These are phyloP conservation scores for Chrysosporium queenslandicum DNA, from an alignment of 2,329 filamentous ascomycete genomes.

Conservation along the genomic window DNA sequence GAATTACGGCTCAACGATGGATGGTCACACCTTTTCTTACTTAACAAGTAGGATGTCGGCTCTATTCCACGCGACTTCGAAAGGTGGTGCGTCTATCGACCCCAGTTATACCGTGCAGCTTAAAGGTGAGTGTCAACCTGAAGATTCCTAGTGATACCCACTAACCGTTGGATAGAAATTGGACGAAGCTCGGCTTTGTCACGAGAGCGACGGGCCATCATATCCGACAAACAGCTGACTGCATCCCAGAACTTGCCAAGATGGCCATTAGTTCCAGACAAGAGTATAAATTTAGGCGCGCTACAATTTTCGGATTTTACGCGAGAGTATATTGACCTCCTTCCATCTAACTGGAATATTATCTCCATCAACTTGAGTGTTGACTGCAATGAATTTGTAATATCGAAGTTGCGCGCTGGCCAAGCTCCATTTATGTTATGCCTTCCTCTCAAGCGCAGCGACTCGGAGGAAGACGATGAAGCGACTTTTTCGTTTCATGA, in stretches of 20 bases:
- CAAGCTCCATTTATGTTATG: conserved; percentile 76
- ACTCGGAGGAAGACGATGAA: conserved; percentile 65
- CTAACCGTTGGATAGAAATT: conserved; percentile 26
- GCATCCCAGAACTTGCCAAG: conserved; percentile 38
- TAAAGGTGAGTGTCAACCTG: conserved; percentile 25
- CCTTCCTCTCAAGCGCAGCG: conserved; percentile 72
- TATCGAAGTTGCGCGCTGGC: conserved; percentile 70
- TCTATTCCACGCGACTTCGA: conserved; percentile 34
- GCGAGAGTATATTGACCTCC: conserved; percentile 70
- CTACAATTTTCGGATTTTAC: conserved; percentile 54
- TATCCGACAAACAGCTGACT: conserved; percentile 38
- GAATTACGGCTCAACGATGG: conserved; percentile 31
- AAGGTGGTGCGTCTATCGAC: conserved; percentile 18
- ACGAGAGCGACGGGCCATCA: conserved; percentile 32
- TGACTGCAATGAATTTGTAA: conserved; percentile 69
- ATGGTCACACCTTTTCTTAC: conserved; percentile 31
- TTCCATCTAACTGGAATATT: conserved; percentile 74
- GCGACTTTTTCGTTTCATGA: conserved; percentile 76
- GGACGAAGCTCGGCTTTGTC: conserved; percentile 35
- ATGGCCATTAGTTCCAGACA: conserved; percentile 38
- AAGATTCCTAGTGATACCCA: background rate
- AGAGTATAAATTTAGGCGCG: conserved; percentile 29
- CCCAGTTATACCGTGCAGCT: conserved; percentile 26
- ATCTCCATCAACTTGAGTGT: conserved; percentile 79
- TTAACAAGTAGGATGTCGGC: conserved; percentile 35